These are phyloP conservation scores for Linum trigynum DNA, from an alignment of 345 rosid species.

Conservation along the genomic window DNA sequence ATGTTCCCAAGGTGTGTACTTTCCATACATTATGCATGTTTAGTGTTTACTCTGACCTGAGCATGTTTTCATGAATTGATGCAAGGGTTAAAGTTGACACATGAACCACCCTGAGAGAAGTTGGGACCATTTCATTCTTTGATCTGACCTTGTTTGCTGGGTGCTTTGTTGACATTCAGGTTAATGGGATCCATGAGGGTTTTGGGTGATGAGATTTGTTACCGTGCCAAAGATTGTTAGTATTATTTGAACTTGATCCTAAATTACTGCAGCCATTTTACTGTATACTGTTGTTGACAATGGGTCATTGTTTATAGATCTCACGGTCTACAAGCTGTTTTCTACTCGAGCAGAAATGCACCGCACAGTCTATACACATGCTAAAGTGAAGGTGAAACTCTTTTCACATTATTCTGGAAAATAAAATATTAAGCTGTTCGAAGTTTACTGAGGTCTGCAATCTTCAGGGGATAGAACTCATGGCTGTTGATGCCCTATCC, in stretches of 20 bases:
- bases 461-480: conserved; percentile 23
- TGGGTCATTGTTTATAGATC: conserved; percentile 12
- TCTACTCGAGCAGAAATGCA: conserved; percentile 23
- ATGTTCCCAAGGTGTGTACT: conserved; percentile 16
- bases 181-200: conserved; percentile 24
- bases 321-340: conserved; percentile 20
- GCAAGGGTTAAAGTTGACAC: too few species aligned
- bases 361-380: conserved; percentile 22
- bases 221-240: conserved; percentile 23
- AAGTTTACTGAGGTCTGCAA: conserved; percentile 1
- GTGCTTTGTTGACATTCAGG: conserved; percentile 10
- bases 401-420: not conserved
- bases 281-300: not conserved
- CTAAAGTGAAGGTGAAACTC: conserved; percentile 21
- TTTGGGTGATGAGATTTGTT: conserved; percentile 22
- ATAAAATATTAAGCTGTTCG: not conserved
- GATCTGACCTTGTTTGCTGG: not conserved
- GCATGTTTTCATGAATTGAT: too few species aligned
- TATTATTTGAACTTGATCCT: conserved; percentile 3
- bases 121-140: not conserved
- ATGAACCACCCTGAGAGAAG: not conserved
- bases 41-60: too few species aligned
- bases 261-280: not conserved
- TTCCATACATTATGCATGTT: too few species aligned
- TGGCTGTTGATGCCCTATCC: conserved; percentile 22